Conservation (phyloP, 2,329 filamentous ascomycete species). For the Waltergamsia citrina region DNA sequence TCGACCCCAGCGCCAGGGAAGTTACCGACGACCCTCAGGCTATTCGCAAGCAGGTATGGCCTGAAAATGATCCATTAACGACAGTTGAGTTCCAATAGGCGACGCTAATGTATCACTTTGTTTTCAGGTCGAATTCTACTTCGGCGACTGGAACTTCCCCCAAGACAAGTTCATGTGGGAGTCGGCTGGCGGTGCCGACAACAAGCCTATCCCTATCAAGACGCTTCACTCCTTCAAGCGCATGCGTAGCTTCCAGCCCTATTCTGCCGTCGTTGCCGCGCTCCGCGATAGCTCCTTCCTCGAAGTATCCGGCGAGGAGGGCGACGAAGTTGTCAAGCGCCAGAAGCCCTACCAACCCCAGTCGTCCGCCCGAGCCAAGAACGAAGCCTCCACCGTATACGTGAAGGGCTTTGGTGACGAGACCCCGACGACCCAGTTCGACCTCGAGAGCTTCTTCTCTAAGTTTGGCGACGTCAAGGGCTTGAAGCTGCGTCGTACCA, state of each 20-base stretch:
- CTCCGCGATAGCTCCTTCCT: slow-evolving; percentile 69
- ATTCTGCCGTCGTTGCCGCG: slow-evolving; percentile 72
- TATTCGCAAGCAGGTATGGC: slow-evolving; percentile 76
- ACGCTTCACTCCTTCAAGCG: slow-evolving; percentile 83
- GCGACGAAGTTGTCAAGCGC: slow-evolving; percentile 64
- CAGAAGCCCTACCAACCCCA: slow-evolving; percentile 58
- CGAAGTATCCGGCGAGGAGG: slow-evolving; percentile 57
- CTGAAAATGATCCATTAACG: too few species aligned
- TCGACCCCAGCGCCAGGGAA: slow-evolving; percentile 55
- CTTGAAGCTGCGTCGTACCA: slow-evolving; percentile 75
- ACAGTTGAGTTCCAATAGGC: too few species aligned
- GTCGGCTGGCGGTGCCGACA: slow-evolving; percentile 66
- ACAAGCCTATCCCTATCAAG: slow-evolving; percentile 72
- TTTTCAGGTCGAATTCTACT: slow-evolving; percentile 84
- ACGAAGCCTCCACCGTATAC: slow-evolving; percentile 71
- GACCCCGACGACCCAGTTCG: slow-evolving; percentile 76
- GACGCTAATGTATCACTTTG: not conserved
- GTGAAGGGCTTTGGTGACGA: slow-evolving; percentile 91
- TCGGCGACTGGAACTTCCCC: slow-evolving; percentile 82
- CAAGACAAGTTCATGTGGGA: slow-evolving; percentile 82
- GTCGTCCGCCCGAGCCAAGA: slow-evolving; percentile 51
- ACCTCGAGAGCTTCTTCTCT: slow-evolving; percentile 86
- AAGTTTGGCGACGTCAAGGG: slow-evolving; percentile 70
- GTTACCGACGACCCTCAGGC: slow-evolving; percentile 68
- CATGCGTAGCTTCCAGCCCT: slow-evolving; percentile 91